Evolutionary conservation across 1,284 basidiomycete species (phyloP).

Genomic region (Leccinum subspadiceum): DNA sequence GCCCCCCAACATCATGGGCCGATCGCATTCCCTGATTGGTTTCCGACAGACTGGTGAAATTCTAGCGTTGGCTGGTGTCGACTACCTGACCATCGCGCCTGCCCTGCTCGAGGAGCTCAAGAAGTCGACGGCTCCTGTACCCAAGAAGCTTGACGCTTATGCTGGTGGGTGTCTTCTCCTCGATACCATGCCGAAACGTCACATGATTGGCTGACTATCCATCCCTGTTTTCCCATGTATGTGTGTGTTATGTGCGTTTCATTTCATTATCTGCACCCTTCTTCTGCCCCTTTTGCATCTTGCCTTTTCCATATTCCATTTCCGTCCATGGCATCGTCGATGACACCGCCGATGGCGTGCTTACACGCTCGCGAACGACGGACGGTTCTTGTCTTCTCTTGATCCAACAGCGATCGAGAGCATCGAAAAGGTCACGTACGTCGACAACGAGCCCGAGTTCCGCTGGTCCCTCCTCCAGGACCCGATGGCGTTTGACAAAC

Average conservation of each 20-base stretch:
- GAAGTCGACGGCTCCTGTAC: constrained; percentile 74
- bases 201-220: constrained; percentile 3
- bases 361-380: neutral
- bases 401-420: constrained; percentile 44
- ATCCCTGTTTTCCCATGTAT: neutral
- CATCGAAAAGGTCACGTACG: constrained; percentile 78
- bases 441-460: constrained; percentile 96
- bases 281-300: neutral
- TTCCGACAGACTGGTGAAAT: constrained; percentile 80
- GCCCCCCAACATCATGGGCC: neutral
- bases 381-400: neutral
- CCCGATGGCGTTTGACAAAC: constrained; percentile 93
- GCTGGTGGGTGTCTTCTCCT: constrained; percentile 48
- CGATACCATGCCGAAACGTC: constrained; percentile 4
- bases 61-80: constrained; percentile 91
- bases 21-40: constrained; percentile 27
- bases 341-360: neutral
- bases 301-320: neutral
- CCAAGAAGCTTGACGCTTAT: constrained; percentile 79
- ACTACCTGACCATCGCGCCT: constrained; percentile 96
- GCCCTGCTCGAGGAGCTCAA: constrained; percentile 90
- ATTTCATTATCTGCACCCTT: neutral
- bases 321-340: neutral
- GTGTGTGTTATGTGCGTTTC: neutral
- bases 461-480: constrained; percentile 91